phyloP scores from a whole-genome alignment of 2,329 filamentous ascomycete genomes.

The Penicillium freii region DNA sequence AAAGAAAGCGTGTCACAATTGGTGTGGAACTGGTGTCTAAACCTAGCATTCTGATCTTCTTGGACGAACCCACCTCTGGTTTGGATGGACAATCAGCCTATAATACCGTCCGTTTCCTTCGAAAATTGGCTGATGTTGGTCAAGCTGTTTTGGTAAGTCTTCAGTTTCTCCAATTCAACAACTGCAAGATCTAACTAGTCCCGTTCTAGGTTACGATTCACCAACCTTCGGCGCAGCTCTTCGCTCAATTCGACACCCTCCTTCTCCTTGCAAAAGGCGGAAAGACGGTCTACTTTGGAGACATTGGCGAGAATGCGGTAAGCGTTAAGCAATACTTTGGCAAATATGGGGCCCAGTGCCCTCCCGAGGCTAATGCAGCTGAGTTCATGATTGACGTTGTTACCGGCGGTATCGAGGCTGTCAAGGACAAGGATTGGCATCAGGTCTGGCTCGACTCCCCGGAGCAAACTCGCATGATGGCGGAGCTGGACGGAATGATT shows the following conservation, averaged over 20 bases:
- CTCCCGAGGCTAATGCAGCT: constrained; percentile 6
- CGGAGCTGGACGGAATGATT: constrained; percentile 5
- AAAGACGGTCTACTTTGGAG: constrained; percentile 67
- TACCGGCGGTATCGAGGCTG: constrained; percentile 56
- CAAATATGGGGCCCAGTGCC: constrained; percentile 54
- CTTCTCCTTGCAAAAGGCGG: constrained; percentile 63
- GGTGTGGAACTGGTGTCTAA: constrained; percentile 68
- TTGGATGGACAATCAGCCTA: constrained; percentile 65
- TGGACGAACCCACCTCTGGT: constrained; percentile 68
- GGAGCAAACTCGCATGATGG: constrained; percentile 5
- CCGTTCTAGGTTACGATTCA: constrained; percentile 59
- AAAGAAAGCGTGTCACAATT: constrained; percentile 66
- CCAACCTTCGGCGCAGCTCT: constrained; percentile 63
- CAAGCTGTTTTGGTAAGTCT: constrained; percentile 56
- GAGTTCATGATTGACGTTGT: constrained; percentile 34
- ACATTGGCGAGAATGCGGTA: constrained; percentile 61
- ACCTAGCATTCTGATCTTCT: constrained; percentile 63
- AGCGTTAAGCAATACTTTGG: constrained; percentile 65
- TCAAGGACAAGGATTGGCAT: constrained; percentile 14
- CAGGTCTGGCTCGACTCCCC: constrained; percentile 11
- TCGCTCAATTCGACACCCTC: constrained; percentile 67
- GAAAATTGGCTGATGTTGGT: constrained; percentile 61
- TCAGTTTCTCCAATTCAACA: neutral
- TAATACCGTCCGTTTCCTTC: constrained; percentile 62
- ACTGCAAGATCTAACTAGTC: neutral